phyloP scores from a whole-genome alignment of 331 rosid species.

The Malus hybrid region DNA sequence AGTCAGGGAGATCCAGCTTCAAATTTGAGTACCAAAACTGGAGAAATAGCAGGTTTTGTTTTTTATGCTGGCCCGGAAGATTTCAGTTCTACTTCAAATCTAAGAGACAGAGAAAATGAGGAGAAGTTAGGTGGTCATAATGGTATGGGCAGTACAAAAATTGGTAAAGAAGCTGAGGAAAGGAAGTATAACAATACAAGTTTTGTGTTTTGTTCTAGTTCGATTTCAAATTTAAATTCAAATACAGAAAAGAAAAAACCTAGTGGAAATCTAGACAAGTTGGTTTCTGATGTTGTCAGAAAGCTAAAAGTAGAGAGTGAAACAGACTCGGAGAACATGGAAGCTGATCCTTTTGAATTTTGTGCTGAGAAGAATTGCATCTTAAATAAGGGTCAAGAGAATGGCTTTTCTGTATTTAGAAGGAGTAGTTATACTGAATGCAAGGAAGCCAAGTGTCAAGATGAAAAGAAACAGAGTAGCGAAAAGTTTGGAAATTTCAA shows the following conservation, averaged over 20 bases:
- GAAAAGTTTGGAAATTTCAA: slow-evolving; percentile 1
- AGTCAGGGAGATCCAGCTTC: background rate
- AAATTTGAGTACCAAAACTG: slow-evolving; percentile 17
- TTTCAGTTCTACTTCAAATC: background rate
- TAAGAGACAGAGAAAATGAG: slow-evolving; percentile 1
- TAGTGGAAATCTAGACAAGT: slow-evolving; percentile 10
- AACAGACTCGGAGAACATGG: slow-evolving; percentile 1
- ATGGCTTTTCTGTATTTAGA: slow-evolving; percentile 19
- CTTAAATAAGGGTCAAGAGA: slow-evolving; percentile 5
- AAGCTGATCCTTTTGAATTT: slow-evolving; percentile 6
- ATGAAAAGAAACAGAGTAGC: slow-evolving; percentile 2
- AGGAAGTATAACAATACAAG: slow-evolving; percentile 7
- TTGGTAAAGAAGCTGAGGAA: background rate
- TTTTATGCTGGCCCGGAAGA: slow-evolving; percentile 9
- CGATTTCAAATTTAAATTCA: background rate
- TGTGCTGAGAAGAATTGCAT: background rate
- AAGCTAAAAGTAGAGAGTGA: slow-evolving; percentile 12
- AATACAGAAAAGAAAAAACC: background rate
- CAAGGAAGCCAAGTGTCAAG: background rate
- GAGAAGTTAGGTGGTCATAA: slow-evolving; percentile 2
- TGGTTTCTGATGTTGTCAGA: slow-evolving; percentile 3
- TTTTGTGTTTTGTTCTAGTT: slow-evolving; percentile 15
- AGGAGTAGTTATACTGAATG: slow-evolving; percentile 6
- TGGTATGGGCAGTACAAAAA: background rate
- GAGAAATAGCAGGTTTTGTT: slow-evolving; percentile 5